Evolutionary conservation across 1,284 basidiomycete species (phyloP), one percentile per base, ranked within the genome.

Genomic region (Exobasidium rhododendri): DNA sequence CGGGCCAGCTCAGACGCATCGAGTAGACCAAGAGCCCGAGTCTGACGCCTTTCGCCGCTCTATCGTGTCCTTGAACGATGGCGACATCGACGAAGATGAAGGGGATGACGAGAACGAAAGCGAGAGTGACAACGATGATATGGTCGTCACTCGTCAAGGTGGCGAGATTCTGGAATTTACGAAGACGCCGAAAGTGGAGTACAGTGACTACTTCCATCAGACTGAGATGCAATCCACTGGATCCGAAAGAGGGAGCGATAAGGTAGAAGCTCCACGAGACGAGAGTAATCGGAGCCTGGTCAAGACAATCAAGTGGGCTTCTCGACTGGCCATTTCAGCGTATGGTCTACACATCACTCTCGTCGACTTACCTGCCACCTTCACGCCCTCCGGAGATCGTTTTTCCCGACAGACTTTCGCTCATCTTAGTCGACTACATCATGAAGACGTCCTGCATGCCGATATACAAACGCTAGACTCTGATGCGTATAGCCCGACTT

Each of bases 401-500:
- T 71, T 78, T 54, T 70, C 73, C 24, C 69, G 69, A 5, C 77
- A 79, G 50, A 78, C 77, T 3, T 79, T 79, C 58, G 75, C 75
- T 0, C 73, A 77, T 32, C 64, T 79, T 4, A 73, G 74, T 1
- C 69, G 75, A 17, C 71, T 79, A 51, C 32, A 32, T 24, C 68
- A 70, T 10, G 73, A 77, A 26, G 75, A 78, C 51, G 77, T 79
- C 22, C 65, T 79, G 28, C 75, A 78, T 55, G 77, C 76, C 4
- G 77, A 78, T 35, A 79, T 78, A 31, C 77, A 79, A 66, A 74
- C 73, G 29, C 66, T 79, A 24, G 56, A 59, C 17, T 47, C 56
- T 26, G 40, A 59, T 35, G 28, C 44, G 31, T 79, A 79, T 64
- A 64, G 66, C 17, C 77, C 77, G 2, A 79, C 77, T 0, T 79